Conservation (phyloP, 2,329 filamentous ascomycete genomes). For the Ceratocystis destructans region DNA sequence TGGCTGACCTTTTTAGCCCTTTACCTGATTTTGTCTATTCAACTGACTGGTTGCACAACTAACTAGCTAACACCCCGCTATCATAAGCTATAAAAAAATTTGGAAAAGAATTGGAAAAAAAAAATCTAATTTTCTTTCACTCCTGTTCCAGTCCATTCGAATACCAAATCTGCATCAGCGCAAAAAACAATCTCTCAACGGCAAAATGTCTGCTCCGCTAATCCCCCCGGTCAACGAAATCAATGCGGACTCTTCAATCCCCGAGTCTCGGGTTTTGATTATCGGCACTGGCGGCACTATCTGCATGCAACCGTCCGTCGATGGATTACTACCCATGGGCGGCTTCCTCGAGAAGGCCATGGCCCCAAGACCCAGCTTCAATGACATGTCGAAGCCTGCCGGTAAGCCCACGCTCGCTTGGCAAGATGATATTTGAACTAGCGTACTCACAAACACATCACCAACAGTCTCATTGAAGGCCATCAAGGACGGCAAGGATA, state of each 20-base stretch:
- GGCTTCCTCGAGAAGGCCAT: slow-evolving; percentile 74
- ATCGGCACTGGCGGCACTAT: slow-evolving; percentile 86
- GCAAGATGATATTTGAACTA: not conserved
- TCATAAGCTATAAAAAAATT: not conserved
- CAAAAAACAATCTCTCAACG: not conserved
- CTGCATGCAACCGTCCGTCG: slow-evolving; percentile 72
- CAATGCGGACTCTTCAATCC: slow-evolving; percentile 28
- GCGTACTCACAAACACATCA: not conserved
- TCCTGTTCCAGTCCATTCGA: not conserved
- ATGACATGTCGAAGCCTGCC: slow-evolving; percentile 41
- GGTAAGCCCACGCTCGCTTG: slow-evolving; percentile 21
- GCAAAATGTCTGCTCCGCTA: slow-evolving; percentile 16
- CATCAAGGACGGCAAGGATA: slow-evolving; percentile 35
- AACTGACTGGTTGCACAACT: not conserved
- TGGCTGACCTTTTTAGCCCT: not conserved
- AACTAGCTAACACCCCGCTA: not conserved
- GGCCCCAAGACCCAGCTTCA: slow-evolving; percentile 70
- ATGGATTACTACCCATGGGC: slow-evolving; percentile 66
- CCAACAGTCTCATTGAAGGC: slow-evolving; percentile 38
- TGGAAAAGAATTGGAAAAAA: not conserved
- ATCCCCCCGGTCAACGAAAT: slow-evolving; percentile 17
- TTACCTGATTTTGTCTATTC: not conserved
- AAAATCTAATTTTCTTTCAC: not conserved
- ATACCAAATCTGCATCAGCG: not conserved
- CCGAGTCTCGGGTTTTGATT: slow-evolving; percentile 71